Percentiles rank a stretch among this genome's conserved stretches.
Conservation (phyloP, 2,329 filamentous ascomycete genomes). For the Aspergillus nomiae region DNA sequence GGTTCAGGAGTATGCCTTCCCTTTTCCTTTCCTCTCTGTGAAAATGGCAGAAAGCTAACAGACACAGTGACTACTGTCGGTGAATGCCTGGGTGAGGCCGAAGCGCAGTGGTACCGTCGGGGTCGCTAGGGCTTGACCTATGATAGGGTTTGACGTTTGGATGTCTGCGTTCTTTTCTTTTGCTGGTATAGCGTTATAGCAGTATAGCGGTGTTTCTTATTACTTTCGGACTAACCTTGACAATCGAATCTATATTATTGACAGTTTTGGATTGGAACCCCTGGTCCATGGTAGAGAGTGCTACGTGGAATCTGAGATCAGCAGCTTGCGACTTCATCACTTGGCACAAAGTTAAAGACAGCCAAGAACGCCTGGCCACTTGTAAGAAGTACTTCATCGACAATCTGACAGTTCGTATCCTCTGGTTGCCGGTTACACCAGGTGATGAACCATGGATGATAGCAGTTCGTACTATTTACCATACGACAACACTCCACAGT, state of each 20-base stretch:
- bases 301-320: not conserved
- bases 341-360: not conserved
- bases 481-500: no score
- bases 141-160: not conserved
- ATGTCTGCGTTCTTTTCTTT: not conserved
- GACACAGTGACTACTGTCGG: conserved; percentile 55
- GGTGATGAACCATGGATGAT: not conserved
- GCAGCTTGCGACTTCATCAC: not conserved
- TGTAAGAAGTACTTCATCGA: not conserved
- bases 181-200: not conserved
- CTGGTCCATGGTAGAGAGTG: not conserved
- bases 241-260: not conserved
- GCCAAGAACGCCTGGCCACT: not conserved
- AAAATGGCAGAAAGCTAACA: conserved; percentile 1
- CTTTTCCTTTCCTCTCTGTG: not conserved
- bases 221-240: not conserved
- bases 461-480: not conserved
- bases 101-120: conserved; percentile 54
- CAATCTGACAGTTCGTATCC: not conserved
- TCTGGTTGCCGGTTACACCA: not conserved
- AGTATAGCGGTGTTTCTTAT: not conserved
- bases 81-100: conserved; percentile 58
- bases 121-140: not conserved
- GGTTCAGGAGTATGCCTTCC: conserved; percentile 36
- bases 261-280: not conserved